Percentiles rank a stretch among this genome's conserved stretches.
These are phyloP conservation scores for Rhizopus sp. DNA, from an alignment of 371 early-diverging fungal species.

Conservation along the genomic window DNA sequence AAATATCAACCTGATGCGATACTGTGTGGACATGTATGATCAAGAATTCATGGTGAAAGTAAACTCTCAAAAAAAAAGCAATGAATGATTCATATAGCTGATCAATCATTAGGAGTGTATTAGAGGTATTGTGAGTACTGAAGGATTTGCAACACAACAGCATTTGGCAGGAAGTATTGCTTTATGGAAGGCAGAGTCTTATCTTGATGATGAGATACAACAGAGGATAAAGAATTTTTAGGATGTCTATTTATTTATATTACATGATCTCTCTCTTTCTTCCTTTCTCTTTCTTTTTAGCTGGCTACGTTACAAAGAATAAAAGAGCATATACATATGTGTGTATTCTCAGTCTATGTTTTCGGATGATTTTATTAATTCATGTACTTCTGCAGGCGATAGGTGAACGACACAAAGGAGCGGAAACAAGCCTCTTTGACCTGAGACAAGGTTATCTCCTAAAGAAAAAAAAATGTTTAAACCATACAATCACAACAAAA, in stretches of 20 bases:
- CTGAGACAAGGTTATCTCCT: conserved; percentile 32
- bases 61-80: not conserved
- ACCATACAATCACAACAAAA: not conserved
- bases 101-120: conserved; percentile 24
- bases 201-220: conserved; percentile 28
- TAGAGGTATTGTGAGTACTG: conserved; percentile 16
- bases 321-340: not conserved
- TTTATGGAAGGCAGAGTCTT: conserved; percentile 33
- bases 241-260: not conserved
- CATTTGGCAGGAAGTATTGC: conserved; percentile 35
- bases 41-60: conserved; percentile 37
- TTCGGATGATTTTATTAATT: conserved; percentile 16
- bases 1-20: conserved; percentile 11
- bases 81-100: not conserved
- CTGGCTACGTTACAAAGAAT: not conserved
- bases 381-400: conserved; percentile 22
- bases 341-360: conserved; percentile 6
- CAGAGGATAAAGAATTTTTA: conserved; percentile 19
- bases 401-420: conserved; percentile 23
- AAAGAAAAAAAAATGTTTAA: conserved; percentile 2
- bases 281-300: not conserved
- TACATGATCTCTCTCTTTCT: not conserved
- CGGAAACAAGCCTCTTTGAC: conserved; percentile 31
- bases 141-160: conserved; percentile 32
- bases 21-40: conserved; percentile 32